Base-by-base conservation (phyloP, 1,139 yeast genomes). In the Yamadazyma dendronema region DNA sequence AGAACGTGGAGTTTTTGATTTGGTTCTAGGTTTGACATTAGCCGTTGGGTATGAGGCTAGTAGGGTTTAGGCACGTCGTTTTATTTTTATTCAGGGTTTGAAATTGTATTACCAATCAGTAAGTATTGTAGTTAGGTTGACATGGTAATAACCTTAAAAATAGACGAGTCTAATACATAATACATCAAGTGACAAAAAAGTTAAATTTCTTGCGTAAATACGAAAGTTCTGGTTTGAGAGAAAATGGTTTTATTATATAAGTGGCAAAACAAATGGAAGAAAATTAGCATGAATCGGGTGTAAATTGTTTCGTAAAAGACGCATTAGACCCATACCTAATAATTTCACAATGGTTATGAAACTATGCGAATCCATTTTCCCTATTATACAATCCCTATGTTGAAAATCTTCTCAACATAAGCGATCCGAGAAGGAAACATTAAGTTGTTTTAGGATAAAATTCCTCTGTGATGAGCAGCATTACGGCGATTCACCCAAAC, bases 1-100 rank as follows among this genome's bases (percentile, higher is more conserved):
- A 14, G 54, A 56, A 5, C 55, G 57, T 24, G 81, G 81, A 0
- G 67, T 71, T 63, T 79, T 80, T 68, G 82, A 79, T 45, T 48
- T 71, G 36, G 75, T 72, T 1, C 45, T 80, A 17, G 83, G 82
- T 0, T 51, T 75, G 50, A 73, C 79, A 0, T 61, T 79, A 40
- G 81, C 82, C 2, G 67, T 66, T 2, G 83, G 82, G 0, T 67
- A 71, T 48, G 79, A 76, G 11, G 29, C 29, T 26, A 26, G 17
- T 26, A 26, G 29, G 29, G 17, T 6, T 14, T 26, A 14, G 11
- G 27, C 10, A 10, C 23, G 10, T 7, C 10, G 23, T 21, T n/a
- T n/a, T n/a, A n/a, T n/a, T n/a, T n/a, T n/a, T n/a, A n/a, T n/a
- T n/a, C n/a, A n/a, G n/a, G n/a, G n/a, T n/a, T n/a, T n/a, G n/a